phyloP scores from a whole-genome alignment of 2,329 filamentous ascomycete species.

The Trematosphaeria pertusa region DNA sequence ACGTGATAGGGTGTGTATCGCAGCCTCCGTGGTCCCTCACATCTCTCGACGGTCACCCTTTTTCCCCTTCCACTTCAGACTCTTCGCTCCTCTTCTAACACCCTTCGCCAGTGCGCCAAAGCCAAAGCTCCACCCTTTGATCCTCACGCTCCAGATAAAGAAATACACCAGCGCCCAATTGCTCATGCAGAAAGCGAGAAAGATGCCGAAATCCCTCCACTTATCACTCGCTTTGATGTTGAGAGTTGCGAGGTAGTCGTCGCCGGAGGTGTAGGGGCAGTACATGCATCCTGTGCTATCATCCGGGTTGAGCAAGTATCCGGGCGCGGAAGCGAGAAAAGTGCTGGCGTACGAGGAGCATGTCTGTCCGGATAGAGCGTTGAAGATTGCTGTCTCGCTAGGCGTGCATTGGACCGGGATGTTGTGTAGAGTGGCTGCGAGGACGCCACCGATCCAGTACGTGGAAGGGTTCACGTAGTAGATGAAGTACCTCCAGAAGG shows the following conservation, averaged over 20 bases:
- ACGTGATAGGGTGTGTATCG: no score
- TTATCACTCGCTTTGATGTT: constrained; percentile 66
- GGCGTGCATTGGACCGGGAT: constrained; percentile 54
- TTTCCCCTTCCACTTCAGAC: constrained; percentile 21
- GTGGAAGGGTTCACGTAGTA: constrained; percentile 73
- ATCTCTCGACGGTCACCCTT: no score
- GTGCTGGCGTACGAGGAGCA: constrained; percentile 69
- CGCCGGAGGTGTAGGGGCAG: constrained; percentile 70
- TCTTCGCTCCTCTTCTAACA: constrained; percentile 45
- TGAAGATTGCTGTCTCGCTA: constrained; percentile 69
- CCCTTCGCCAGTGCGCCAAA: constrained; percentile 64
- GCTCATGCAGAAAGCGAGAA: constrained; percentile 72
- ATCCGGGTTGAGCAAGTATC: constrained; percentile 69
- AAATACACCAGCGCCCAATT: constrained; percentile 79
- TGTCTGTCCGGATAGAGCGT: constrained; percentile 68
- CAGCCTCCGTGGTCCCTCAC: no score
- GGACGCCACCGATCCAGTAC: constrained; percentile 75
- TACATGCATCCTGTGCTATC: constrained; percentile 70
- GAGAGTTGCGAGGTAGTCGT: constrained; percentile 69
- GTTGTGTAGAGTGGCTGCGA: constrained; percentile 67
- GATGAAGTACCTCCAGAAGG: constrained; percentile 77
- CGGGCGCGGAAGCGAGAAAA: constrained; percentile 63
- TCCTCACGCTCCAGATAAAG: constrained; percentile 76
- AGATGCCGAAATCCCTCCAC: constrained; percentile 77
- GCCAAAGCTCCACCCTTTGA: constrained; percentile 74